Evolutionary conservation across 163 green algal species (phyloP).

Genomic region (Smithsoniella earleae): DNA sequence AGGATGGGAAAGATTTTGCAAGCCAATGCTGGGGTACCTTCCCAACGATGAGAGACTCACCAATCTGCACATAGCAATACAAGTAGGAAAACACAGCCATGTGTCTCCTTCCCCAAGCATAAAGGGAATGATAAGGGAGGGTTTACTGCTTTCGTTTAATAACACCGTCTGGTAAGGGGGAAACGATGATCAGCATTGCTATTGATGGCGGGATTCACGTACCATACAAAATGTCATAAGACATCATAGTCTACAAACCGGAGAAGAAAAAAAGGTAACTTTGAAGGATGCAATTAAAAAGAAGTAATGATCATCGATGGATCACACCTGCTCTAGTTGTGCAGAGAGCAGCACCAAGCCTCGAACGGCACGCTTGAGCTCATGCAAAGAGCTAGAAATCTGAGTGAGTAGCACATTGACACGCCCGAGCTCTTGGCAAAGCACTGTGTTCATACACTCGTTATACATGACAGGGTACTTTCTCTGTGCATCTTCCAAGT

Average conservation of each 20-base stretch:
- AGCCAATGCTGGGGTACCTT: conserved; percentile 36
- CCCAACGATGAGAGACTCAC: conserved; percentile 41
- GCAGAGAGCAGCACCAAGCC: conserved; percentile 59
- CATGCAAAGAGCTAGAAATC: conserved; percentile 46
- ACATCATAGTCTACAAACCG: too few relatives aligned
- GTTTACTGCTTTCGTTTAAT: too few relatives aligned
- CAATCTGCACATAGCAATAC: conserved; percentile 32
- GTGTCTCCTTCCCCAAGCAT: neutral
- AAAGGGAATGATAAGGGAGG: too few relatives aligned
- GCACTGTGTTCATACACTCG: conserved; percentile 71
- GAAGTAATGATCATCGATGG: too few relatives aligned
- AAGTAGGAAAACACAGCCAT: neutral
- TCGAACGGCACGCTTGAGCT: conserved; percentile 56
- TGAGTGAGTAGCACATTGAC: conserved; percentile 59
- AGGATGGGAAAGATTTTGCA: conserved; percentile 33
- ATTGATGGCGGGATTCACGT: too few relatives aligned
- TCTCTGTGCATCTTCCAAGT: conserved; percentile 51
- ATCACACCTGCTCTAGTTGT: conserved; percentile 50
- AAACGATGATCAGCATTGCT: too few relatives aligned
- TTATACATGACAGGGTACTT: conserved; percentile 71
- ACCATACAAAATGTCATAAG: too few relatives aligned
- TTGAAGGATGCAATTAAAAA: too few relatives aligned
- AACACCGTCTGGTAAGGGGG: too few relatives aligned
- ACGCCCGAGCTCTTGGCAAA: conserved; percentile 64
- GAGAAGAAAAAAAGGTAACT: too few relatives aligned